These are phyloP conservation scores for Smithsoniella earleae DNA, from an alignment of 163 green algal genomes.

Conservation along the genomic window DNA sequence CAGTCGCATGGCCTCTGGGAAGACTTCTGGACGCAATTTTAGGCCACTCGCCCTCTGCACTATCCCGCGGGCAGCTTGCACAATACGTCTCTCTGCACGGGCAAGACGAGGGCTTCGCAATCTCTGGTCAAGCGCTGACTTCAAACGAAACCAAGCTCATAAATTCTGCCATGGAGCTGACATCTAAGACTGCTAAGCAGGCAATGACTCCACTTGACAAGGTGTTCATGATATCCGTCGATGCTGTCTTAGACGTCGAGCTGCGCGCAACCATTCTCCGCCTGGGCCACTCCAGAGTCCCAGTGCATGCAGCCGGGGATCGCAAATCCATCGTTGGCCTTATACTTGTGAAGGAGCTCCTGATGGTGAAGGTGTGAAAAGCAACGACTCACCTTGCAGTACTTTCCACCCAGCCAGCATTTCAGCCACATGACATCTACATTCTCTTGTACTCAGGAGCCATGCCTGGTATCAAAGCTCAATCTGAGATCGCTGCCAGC, in stretches of 20 bases:
- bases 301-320: slow-evolving; percentile 53
- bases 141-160: slow-evolving; percentile 23
- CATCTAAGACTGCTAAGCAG: slow-evolving; percentile 31
- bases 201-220: slow-evolving; percentile 78
- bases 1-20: slow-evolving; percentile 71
- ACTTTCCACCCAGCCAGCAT: neutral
- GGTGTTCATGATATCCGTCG: slow-evolving; percentile 77
- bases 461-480: slow-evolving; percentile 35
- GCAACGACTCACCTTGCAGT: neutral
- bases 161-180: slow-evolving; percentile 18
- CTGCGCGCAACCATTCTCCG: slow-evolving; percentile 59
- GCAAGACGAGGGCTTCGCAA: slow-evolving; percentile 28
- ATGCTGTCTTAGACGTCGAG: slow-evolving; percentile 54
- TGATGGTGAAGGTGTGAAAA: slow-evolving; percentile 26
- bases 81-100: slow-evolving; percentile 25
- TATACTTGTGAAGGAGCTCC: slow-evolving; percentile 25
- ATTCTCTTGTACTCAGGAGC: neutral
- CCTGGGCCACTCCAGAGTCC: slow-evolving; percentile 72
- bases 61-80: slow-evolving; percentile 5
- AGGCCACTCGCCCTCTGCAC: slow-evolving; percentile 37
- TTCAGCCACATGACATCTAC: neutral
- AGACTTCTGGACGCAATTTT: slow-evolving; percentile 82
- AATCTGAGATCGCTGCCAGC: slow-evolving; percentile 52
- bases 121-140: slow-evolving; percentile 26
- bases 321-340: slow-evolving; percentile 16